Evolutionary conservation across 2,329 filamentous ascomycete species (phyloP), one percentile per base, ranked within the genome.

Genomic region (Hyphodiscus sp.): DNA sequence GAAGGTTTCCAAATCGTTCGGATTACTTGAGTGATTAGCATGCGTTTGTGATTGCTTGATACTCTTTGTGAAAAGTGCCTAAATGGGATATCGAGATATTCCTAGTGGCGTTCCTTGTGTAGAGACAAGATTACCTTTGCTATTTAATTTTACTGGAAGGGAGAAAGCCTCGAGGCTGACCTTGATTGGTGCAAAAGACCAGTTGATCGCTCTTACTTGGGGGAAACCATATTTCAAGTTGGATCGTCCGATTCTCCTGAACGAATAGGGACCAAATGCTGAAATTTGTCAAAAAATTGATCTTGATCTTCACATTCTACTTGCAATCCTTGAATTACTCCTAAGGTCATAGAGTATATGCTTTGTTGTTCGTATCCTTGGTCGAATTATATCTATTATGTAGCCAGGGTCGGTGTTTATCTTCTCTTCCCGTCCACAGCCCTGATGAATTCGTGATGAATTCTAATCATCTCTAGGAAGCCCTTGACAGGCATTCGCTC

Each of bases 401-500:
- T 10, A 38, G 33, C 33, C 16, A 38, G 4, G 5, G 4, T 6
- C 2, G 4, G 16, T n/a, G 16, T 38, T 38, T n/a, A 38, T 13
- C 33, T 38, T 38, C 56, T 55, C 50, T 51, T 57, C 56, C 65
- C 65, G 56, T 68, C 66, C 18, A 67, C 58, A 19, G 62, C 57
- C 23, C 64, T 53, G 19, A 69, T 61, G 51, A 69, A 67, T 29
- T 63, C 58, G 47, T 63, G 58, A 49, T 65, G 66, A 56, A 65
- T 68, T 45, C 56, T 60, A 44, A 68, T 60, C 63, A 65, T 63
- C 47, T 64, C 59, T 38, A 68, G 43, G 20, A 67, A 59, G 11
- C 57, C 63, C 42, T 61, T 60, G 42, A 67, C 57, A 20, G 62
- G 58, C 54, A 67, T 64, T 29, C 59, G 59, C 55, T 72, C 70